Base-by-base conservation (phyloP, 208 protist species). In the Trypanosoma conorhini region DNA sequence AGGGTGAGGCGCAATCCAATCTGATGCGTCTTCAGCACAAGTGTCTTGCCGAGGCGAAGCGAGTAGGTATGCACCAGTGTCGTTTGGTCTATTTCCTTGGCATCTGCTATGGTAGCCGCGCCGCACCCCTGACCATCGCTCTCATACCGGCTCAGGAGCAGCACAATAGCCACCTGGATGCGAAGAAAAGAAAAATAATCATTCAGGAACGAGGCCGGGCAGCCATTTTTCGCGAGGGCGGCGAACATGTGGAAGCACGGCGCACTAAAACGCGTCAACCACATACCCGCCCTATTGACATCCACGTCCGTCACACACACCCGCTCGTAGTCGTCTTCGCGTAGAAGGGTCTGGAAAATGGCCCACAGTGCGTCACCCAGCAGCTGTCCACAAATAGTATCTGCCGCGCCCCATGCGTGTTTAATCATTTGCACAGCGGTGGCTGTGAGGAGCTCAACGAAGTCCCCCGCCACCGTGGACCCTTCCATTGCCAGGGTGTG, bases 161-260 rank as follows among this genome's bases (percentile, higher is more conserved):
- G 55, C 17, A 71, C 50, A 51, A 67, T 46, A 31, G 26, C 50
- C 40, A 35, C 31, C 50, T 30, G 35, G 1, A 58, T 42, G 40
- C 44, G 63, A 3, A 77, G 46, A 58, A 77, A 70, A 24, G 40
- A 67, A 19, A 77, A 28, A 60, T 77, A 77, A 67, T 65, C 63
- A 8, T 52, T 21, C 19, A 67, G 3, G 62, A 77, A 71, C 5
- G 46, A 44, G n/a, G 19, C 28, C 3, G 64, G 42, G 21, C 24
- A 61, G 12, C 48, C 48, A 26, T 38, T 67, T 2, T 38, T 35
- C 19, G 52, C 5, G 5, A 70, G 48, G n/a, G 38, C 17, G 22
- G 46, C 17, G 48, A 70, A 77, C 10, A 31, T 55, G 21, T 33
- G 46, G n/a, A 77, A 71, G 40, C 59, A 72, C 24, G 67, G 58